Evolutionary conservation across 2,329 filamentous ascomycete species (phyloP), one percentile per base, ranked within the genome.

Genomic region (Neocucurbitaria cava): DNA sequence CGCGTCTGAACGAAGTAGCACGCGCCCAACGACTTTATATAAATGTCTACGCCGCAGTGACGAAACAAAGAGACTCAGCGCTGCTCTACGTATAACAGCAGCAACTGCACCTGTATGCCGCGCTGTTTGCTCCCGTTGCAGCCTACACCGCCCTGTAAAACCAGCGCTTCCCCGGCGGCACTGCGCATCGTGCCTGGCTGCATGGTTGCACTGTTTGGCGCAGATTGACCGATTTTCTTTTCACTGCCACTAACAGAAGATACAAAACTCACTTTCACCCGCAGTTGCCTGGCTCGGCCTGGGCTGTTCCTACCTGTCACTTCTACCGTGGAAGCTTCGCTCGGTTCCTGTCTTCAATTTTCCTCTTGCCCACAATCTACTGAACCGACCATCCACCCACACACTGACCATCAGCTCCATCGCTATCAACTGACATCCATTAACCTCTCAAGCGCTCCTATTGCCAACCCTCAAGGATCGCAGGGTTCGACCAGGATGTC

Each of bases 141-240:
- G 23, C 8, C 15, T 50, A 59, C 58, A 57, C 62, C 54, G 62
- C 54, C 52, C 41, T 30, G 51, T 38, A 38, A 40, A 39, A 50
- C 24, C 24, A 51, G 52, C 52, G 48, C 46, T 45, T 42, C 44
- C 46, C 53, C 52, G 48, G 54, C 55, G 45, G 53, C 42, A 41
- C 39, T 17, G 42, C 54, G 59, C 57, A 56, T 48, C 48, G 52
- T 58, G 36, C 46, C 55, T 61, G 36, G 49, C 33, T 56, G 51
- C 56, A 53, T 51, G 42, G 57, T 58, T n/a, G 51, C 52, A 64
- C 60, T 31, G 28, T 58, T 50, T 54, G 53, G 33, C 42, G 44
- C 35, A 52, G 45, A 56, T 30, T 51, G 40, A 53, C 49, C 31
- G 35, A 40, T 40, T 51, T 50, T 28, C 28, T 54, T 43, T 54